Evolutionary conservation across 2,329 filamentous ascomycete species (phyloP).

Genomic region (Dothideomycetes sp.): DNA sequence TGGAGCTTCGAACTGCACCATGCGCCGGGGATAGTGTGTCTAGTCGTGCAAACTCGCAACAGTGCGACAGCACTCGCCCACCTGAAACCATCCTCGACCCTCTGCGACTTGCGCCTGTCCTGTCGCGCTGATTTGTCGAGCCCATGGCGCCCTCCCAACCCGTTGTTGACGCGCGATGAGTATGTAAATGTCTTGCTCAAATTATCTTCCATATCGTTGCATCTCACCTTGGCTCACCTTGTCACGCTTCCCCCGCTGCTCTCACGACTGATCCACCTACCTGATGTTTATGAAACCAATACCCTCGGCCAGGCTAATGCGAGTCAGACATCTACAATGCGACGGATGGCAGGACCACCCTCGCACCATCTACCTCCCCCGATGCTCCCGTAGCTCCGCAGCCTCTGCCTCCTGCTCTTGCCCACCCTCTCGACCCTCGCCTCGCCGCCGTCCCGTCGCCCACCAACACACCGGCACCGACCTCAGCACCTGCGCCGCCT

Average conservation of each 20-base stretch:
- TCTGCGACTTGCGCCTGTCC: neutral
- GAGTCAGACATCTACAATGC: neutral
- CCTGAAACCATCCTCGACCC: neutral
- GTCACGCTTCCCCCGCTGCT: too few relatives aligned
- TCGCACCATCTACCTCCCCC: neutral
- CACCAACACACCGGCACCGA: neutral
- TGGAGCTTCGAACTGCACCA: neutral
- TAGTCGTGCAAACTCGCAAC: neutral
- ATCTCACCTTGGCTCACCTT: neutral
- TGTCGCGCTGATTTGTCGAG: neutral
- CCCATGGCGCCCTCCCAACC: neutral
- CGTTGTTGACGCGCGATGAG: neutral
- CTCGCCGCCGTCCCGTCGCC: conserved; percentile 4
- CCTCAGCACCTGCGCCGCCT: neutral
- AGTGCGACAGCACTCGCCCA: neutral
- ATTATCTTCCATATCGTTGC: neutral
- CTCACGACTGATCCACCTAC: neutral
- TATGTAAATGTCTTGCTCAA: neutral
- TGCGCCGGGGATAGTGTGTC: neutral
- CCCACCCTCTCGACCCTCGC: neutral
- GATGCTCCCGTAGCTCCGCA: neutral
- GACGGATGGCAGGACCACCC: neutral
- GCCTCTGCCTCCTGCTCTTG: neutral
- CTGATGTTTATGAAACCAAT: neutral
- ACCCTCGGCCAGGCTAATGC: neutral